Evolutionary conservation across 1,139 yeast species (phyloP).

Genomic region (Candida pseudoviswanathii): DNA sequence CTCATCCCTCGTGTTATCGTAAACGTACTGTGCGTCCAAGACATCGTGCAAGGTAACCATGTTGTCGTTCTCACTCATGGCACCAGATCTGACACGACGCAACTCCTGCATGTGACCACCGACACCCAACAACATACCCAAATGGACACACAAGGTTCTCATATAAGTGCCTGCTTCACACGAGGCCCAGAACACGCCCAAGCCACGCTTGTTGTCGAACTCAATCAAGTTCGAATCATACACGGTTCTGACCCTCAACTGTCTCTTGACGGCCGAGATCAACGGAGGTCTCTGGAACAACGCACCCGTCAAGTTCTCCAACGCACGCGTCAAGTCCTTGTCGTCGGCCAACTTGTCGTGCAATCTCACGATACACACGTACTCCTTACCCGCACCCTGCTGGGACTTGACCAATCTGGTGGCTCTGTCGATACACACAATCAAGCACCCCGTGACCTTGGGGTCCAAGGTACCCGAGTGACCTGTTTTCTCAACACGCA

Average conservation of each 20-base stretch:
- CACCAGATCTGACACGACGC: conserved; percentile 98
- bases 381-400: conserved; percentile 99
- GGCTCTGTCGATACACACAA: conserved; percentile 97
- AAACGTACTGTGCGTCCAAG: conserved; percentile 96
- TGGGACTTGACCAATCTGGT: conserved; percentile 97
- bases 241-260: conserved; percentile 95
- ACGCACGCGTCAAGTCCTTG: conserved; percentile 82
- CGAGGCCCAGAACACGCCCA: conserved; percentile 98
- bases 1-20: conserved; percentile 97
- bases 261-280: conserved; percentile 98
- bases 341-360: conserved; percentile 92
- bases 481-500: conserved; percentile 96
- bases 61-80: conserved; percentile 85
- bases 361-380: conserved; percentile 94
- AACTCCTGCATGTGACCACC: conserved; percentile 99
- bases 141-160: conserved; percentile 98
- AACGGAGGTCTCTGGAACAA: conserved; percentile 98
- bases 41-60: conserved; percentile 96
- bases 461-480: conserved; percentile 99
- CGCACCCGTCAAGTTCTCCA: conserved; percentile 97
- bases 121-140: conserved; percentile 97
- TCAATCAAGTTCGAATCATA: conserved; percentile 94
- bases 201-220: conserved; percentile 94
- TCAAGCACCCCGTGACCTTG: conserved; percentile 96
- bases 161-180: conserved; percentile 99